Base-by-base conservation (phyloP, 2,329 filamentous ascomycete species). In the Colletotrichum higginsianum region DNA sequence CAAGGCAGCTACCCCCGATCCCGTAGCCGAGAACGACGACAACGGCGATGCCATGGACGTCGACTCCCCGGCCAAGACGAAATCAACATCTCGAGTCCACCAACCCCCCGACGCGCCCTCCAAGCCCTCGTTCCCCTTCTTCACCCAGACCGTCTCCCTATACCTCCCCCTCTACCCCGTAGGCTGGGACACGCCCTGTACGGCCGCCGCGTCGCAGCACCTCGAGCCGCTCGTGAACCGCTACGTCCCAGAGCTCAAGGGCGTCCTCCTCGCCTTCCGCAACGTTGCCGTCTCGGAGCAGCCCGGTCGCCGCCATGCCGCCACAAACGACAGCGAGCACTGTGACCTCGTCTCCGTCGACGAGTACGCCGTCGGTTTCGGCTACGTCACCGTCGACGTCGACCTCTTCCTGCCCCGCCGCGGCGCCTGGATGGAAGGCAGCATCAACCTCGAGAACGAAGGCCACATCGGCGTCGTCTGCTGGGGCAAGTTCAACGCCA, bases 401-500 rank as follows among this genome's bases (percentile, higher is more conserved):
- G 86, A 97, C 55, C 84, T 98, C 21, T 97, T 98, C 80, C 89
- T 92, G 42, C 96, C 96, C 0, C 86, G 87, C 64, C 89, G 89
- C 56, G 93, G 94, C 46, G 90, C 91, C 11, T 90, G 88, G 82
- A 88, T 98, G 78, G 92, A 95, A 75, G 96, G 94, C 13, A 91
- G 88, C 75, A 89, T 98, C 67, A 96, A 96, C 77, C 86, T 98
- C 40, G 94, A 97, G 79, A 96, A 93, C 58, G 94, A 96, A 76
- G 94, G 94, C 8, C 94, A 98, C 78, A 87, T 99, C 8, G 95
- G 96, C 23, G 89, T 98, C 3, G 90, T 97, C 13, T 96, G 94
- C 80, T 95, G 94, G 83, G 96, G 96, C 80, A 90, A 94, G 75
- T 98, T 98, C 86, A 97, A 96, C 76, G 94, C 96, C 1, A 94